phyloP scores from a whole-genome alignment of 805 yeast species.

The Kazachstania kunashirensis region DNA sequence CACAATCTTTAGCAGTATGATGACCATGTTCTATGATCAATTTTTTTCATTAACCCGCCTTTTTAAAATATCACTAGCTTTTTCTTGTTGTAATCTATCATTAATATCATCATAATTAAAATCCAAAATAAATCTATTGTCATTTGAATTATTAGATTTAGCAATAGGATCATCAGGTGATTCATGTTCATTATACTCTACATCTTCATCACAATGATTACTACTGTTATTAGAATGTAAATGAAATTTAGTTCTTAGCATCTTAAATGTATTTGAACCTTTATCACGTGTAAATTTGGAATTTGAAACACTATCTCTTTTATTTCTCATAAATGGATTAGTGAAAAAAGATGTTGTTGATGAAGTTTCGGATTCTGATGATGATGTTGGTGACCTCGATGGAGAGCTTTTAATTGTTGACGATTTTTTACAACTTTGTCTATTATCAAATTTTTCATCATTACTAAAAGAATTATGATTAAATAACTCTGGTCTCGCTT shows the following conservation, averaged over 20 bases:
- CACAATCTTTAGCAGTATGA: too few relatives aligned
- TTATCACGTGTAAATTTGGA: not conserved
- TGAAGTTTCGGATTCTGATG: not conserved
- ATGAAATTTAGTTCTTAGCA: slow-evolving; percentile 3
- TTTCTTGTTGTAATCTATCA: slow-evolving; percentile 13
- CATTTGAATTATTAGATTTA: not conserved
- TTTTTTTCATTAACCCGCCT: slow-evolving; percentile 12
- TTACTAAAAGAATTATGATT: slow-evolving; percentile 1
- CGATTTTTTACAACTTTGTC: not conserved
- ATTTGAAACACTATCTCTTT: not conserved
- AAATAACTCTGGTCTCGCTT: not conserved
- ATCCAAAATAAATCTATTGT: not conserved
- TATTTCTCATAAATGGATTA: slow-evolving; percentile 3
- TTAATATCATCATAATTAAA: not conserved
- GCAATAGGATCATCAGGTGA: not conserved
- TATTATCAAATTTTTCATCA: not conserved
- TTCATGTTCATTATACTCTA: not conserved
- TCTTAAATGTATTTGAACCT: not conserved
- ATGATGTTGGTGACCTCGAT: not conserved
- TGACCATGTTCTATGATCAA: too few relatives aligned
- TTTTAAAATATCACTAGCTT: slow-evolving; percentile 19
- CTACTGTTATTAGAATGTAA: not conserved
- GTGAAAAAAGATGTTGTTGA: slow-evolving; percentile 1
- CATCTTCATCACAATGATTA: not conserved
- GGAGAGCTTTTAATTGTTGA: not conserved